A percentile compares a stretch with the other conserved stretches of the same genome.
Evolutionary conservation across 805 yeast genomes (phyloP).

Genomic region (Kluyveromyces lactis): DNA sequence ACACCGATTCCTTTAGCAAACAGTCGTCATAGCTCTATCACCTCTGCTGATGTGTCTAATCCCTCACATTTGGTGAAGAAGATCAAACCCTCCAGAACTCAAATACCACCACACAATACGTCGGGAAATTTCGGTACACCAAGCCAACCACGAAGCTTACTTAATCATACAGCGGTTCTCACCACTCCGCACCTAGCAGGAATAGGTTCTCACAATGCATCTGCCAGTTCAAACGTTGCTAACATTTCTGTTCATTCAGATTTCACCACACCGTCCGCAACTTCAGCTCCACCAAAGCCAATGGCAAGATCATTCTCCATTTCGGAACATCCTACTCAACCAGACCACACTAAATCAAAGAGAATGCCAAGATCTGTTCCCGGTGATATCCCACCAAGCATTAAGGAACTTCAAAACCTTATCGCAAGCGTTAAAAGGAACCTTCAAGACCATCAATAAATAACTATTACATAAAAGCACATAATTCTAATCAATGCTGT

Average conservation of each 20-base stretch:
- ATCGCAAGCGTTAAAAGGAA: slow-evolving; percentile 24
- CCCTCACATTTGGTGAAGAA: slow-evolving; percentile 26
- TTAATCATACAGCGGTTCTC: slow-evolving; percentile 1
- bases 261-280: slow-evolving; percentile 2
- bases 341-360: background rate
- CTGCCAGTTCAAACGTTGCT: background rate
- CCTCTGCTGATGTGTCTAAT: background rate
- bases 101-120: slow-evolving; percentile 2
- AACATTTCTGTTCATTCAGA: background rate
- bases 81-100: slow-evolving; percentile 8
- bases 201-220: background rate
- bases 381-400: slow-evolving; percentile 8
- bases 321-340: background rate
- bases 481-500: too few relatives aligned
- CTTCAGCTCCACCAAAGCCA: background rate
- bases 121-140: slow-evolving; percentile 5
- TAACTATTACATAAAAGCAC: too few relatives aligned
- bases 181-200: slow-evolving; percentile 2
- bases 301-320: background rate
- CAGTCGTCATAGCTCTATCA: background rate
- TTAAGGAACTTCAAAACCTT: slow-evolving; percentile 18
- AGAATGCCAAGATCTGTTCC: background rate
- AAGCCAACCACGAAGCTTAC: slow-evolving; percentile 5
- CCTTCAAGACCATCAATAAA: slow-evolving; percentile 8
- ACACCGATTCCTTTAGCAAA: slow-evolving; percentile 16